phyloP scores from a whole-genome alignment of 345 rosid species.

The Bretschneidera sinensis region DNA sequence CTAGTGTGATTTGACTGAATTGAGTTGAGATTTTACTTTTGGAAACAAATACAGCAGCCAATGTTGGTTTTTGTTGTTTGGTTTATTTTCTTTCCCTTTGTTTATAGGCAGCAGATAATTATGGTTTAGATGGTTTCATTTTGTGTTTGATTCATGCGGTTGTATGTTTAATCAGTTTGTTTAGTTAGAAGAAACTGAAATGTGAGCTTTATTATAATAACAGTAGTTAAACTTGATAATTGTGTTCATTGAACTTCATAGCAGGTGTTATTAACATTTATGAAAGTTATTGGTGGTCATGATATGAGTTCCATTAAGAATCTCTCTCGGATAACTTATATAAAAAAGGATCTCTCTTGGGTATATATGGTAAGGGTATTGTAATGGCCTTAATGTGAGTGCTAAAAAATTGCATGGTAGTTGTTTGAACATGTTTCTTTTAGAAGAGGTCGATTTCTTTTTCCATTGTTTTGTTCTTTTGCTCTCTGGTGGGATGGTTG shows the following conservation, averaged over 20 bases:
- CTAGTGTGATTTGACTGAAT: not conserved
- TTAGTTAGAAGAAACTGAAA: not conserved
- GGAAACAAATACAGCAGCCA: not conserved
- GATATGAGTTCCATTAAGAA: not conserved
- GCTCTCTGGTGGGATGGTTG: no score
- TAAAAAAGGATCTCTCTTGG: no score
- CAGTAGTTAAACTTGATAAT: not conserved
- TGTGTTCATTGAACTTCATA: not conserved
- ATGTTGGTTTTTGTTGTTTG: not conserved
- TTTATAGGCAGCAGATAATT: not conserved
- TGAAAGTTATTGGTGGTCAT: not conserved
- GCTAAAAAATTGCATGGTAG: not conserved
- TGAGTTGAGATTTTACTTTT: slow-evolving; percentile 1
- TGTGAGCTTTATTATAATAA: not conserved
- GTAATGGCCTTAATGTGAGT: not conserved
- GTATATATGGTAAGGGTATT: not conserved
- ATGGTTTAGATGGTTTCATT: not conserved
- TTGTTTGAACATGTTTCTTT: not conserved
- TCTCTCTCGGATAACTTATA: not conserved
- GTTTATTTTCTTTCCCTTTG: not conserved
- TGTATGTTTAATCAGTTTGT: not conserved
- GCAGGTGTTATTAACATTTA: not conserved
- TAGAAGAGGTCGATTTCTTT: no score
- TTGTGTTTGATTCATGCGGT: not conserved
- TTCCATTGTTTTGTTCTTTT: no score